Conservation (phyloP, 2,329 filamentous ascomycete genomes). For the Rugonectria rugulosa region DNA sequence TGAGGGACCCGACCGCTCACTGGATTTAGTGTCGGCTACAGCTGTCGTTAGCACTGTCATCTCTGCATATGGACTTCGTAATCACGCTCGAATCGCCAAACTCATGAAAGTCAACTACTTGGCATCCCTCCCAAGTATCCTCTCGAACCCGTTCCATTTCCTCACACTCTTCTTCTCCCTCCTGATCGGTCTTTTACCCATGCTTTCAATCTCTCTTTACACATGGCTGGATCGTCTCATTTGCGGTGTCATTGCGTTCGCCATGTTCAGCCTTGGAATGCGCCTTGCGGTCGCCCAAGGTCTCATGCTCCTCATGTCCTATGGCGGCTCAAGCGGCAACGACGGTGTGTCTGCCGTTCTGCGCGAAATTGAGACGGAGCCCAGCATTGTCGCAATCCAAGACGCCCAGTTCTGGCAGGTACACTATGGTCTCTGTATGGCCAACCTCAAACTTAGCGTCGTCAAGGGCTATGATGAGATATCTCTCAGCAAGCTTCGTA, state of each 20-base stretch:
- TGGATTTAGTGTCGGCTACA: conserved; percentile 82
- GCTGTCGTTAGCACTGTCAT: conserved; percentile 85
- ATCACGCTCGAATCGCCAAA: conserved; percentile 90
- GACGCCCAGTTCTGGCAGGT: conserved; percentile 99
- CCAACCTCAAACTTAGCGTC: conserved; percentile 84
- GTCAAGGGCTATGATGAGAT: conserved; percentile 71
- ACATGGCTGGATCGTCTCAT: conserved; percentile 84
- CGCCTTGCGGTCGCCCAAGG: conserved; percentile 87
- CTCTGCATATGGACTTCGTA: conserved; percentile 85
- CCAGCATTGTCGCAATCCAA: conserved; percentile 77
- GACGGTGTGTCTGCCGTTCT: conserved; percentile 75
- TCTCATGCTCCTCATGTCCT: conserved; percentile 96
- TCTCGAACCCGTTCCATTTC: conserved; percentile 95
- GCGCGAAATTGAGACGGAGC: conserved; percentile 83
- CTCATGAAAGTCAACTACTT: conserved; percentile 89
- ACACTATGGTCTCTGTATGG: conserved; percentile 96
- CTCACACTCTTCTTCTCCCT: conserved; percentile 88
- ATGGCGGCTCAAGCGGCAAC: conserved; percentile 53
- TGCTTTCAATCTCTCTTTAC: conserved; percentile 83
- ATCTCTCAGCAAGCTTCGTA: conserved; percentile 74
- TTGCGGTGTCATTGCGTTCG: conserved; percentile 80
- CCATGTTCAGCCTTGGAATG: conserved; percentile 88
- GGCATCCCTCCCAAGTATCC: conserved; percentile 80
- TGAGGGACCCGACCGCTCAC: conserved; percentile 71
- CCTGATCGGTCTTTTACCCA: conserved; percentile 80